phyloP scores from a whole-genome alignment of 192 early-diverging fungal genomes.

The Rhizoclosmatium globosum region DNA sequence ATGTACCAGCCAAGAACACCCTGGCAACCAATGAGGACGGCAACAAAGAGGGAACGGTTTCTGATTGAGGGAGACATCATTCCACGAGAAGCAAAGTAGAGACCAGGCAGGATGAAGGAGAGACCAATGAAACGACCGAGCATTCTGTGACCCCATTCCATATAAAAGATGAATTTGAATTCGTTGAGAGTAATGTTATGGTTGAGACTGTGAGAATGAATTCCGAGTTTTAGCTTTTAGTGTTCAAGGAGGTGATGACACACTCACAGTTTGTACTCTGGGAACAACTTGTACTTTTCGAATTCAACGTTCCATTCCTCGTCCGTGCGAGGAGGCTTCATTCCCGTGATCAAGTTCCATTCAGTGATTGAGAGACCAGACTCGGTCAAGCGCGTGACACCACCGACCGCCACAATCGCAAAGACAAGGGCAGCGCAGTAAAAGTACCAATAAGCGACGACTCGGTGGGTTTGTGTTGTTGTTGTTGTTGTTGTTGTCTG shows the following conservation, averaged over 20 bases:
- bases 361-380: constrained; percentile 95
- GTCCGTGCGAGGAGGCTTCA: constrained; percentile 86
- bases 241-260: background rate
- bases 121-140: constrained; percentile 91
- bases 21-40: constrained; percentile 51
- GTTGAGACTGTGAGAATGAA: constrained; percentile 70
- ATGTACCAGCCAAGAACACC: constrained; percentile 98
- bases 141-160: constrained; percentile 98
- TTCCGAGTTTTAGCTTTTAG: background rate
- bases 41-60: constrained; percentile 44
- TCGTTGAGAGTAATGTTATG: constrained; percentile 87
- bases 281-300: constrained; percentile 98
- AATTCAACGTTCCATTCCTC: constrained; percentile 93
- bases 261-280: constrained; percentile 92
- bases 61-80: constrained; percentile 74
- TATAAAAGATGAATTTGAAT: constrained; percentile 97
- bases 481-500: too few relatives aligned
- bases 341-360: constrained; percentile 95
- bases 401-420: constrained; percentile 93
- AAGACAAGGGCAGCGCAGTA: constrained; percentile 89
- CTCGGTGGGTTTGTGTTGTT: background rate
- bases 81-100: constrained; percentile 82
- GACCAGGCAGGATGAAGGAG: constrained; percentile 84
- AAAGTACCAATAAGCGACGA: constrained; percentile 95
- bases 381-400: constrained; percentile 96